Conservation (phyloP, 2,329 filamentous ascomycete genomes). For the Epichloe gansuensis region DNA sequence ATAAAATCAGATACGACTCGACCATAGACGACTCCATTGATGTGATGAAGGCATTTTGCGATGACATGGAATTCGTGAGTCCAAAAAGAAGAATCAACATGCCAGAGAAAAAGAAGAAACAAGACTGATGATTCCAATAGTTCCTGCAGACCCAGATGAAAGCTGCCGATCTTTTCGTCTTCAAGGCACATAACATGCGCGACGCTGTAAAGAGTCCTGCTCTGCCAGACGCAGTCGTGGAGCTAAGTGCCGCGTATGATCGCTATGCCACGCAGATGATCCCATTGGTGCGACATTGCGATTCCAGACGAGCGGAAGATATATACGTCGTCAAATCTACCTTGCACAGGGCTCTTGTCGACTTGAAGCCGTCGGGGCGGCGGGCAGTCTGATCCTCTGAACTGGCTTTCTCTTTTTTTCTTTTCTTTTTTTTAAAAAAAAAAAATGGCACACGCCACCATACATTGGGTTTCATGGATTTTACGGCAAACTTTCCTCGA, state of each 20-base stretch:
- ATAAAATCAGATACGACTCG: neutral
- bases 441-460: too few species aligned
- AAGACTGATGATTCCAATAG: neutral
- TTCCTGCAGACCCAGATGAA: neutral
- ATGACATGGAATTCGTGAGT: conserved; percentile 1
- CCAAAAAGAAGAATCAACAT: neutral
- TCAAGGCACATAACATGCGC: conserved; percentile 1
- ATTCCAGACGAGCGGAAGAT: neutral
- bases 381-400: neutral
- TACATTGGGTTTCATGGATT: too few species aligned
- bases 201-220: neutral
- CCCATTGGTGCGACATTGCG: neutral
- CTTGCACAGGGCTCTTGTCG: neutral
- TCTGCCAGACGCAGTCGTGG: neutral
- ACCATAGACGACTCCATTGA: neutral
- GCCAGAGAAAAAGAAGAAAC: too few species aligned
- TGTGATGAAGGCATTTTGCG: neutral
- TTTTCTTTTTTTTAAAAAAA: too few species aligned
- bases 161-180: neutral
- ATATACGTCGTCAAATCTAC: neutral
- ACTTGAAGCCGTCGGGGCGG: neutral
- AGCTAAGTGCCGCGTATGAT: neutral
- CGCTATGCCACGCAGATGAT: neutral
- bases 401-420: too few species aligned
- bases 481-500: too few species aligned